Evolutionary conservation across 176 grass and related monocot species (phyloP), one percentile per base, ranked within the genome.

Genomic region (Panicum miliaceum): DNA sequence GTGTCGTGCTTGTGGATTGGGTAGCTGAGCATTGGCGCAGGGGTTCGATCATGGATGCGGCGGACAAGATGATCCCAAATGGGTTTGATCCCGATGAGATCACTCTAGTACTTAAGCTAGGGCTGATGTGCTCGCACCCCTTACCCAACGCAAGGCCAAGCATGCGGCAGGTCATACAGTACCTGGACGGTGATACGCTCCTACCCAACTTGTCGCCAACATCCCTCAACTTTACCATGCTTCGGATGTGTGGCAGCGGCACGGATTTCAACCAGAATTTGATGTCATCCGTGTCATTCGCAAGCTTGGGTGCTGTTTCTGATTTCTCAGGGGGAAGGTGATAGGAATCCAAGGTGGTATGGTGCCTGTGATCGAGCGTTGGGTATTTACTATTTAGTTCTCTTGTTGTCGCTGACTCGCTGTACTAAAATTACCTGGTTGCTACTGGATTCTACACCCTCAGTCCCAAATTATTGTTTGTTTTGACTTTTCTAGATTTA

Each of bases 61-160:
- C 3, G 1, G 89, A 90, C 36, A 38, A 9, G 10, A 69, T 52
- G 68, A 73, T 84, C 0, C 50, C 75, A 0, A 12, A 11, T 3
- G 65, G 32, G 0, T 90, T 82, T 8, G 15, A 25, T 7, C 14
- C 16, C 16, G 58, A 87, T 8, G 74, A 90, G 25, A 34, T 88
- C 34, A 42, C 70, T n/a, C 59, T 88, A 3, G 82, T 83, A 0
- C 68, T 93, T 0, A 82, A 62, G 16, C 75, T 93, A 2, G 91
- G 88, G 3, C 2, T 93, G 23, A 1, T 90, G 5, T 93, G 88
- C 72, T 90, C 84, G 2, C 88, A 90, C 5, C 86, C 91, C 0
- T 66, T 82, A 12, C 88, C 91, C 3, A 19, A 36, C 12, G 51
- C 64, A 4, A 90, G 91, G 72, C 91, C 88, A 8, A 88, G 73